Evolutionary conservation across 1,284 basidiomycete species (phyloP), one percentile per base, ranked within the genome.

Genomic region (Ganoderma meredithae): DNA sequence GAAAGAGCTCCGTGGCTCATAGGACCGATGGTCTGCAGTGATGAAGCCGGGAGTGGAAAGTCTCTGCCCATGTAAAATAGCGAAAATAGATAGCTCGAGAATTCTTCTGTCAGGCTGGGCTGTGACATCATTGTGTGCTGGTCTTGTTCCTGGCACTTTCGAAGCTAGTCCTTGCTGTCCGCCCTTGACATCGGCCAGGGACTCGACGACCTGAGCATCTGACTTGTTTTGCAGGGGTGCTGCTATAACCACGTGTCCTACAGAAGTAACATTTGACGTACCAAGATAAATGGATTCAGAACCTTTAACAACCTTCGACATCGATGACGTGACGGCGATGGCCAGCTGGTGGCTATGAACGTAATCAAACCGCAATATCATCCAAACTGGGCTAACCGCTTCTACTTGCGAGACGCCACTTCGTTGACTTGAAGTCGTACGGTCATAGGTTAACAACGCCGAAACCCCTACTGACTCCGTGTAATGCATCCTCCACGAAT

Each of bases 401-500:
- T 39, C 36, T 10, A 39, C 36, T 1, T 9, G 36, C 9, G 3
- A 39, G 3, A 39, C 7, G 36, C 31, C 31, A 31, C n/a, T n/a
- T n/a, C n/a, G 36, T 39, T 10, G 44, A 19, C n/a, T 47, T 22
- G n/a, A 47, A 47, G 19, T 10, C n/a, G 8, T 19, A 22, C 1
- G 25, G 12, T 39, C 36, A 58, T 7, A 12, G 19, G 3, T 58
- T 15, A 22, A 58, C 17, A 10, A 39, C n/a, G 19, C 55, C 33
- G 2, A 39, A 22, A 39, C 55, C 55, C 49, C 27, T 44, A 61
- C 75, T 79, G 44, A 79, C 44, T 15, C 76, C 77, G 1, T 61
- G 27, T 7, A 64, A 25, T 5, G 72, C 69, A 61, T 74, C 72
- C 68, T 88, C 85, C 1, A 89, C 83, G 74, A 88, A 89, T 3